Base-by-base conservation (phyloP, 139 green algal genomes). In the Coelastrella sp. region DNA sequence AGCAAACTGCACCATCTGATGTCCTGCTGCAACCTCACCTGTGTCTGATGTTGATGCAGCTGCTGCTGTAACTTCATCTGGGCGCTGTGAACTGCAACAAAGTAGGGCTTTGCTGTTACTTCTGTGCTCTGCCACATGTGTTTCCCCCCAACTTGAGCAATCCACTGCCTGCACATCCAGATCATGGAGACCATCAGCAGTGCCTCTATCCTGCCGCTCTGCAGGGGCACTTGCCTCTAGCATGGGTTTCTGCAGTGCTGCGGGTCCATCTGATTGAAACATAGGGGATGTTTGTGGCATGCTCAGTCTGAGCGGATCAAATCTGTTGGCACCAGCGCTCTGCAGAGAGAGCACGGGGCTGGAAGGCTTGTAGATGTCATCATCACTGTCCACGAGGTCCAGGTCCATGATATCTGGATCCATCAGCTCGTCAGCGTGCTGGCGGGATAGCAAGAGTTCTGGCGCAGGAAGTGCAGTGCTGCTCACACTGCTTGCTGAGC, bases 351-450 rank as follows among this genome's bases (percentile, higher is more conserved):
- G 11, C 37, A 77, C 59, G 59, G 59, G 35, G 23, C 59, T 84
- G 19, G 38, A 21, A 32, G 75, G 59, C 38, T 30, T 25, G 27
- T 66, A 19, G 19, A 35, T 37, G 59, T 84, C 78, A 17, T 75
- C 60, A 75, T 64, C 53, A 7, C 23, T 8, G 32, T 80, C 35
- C 9, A 76, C 43, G 1, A 76, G 60, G 78, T 84, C 78, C 4
- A 76, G 60, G 60, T 84, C 78, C 13, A 62, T 57, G 34, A 72
- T 40, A 23, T 84, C 57, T n/a, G 53, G 75, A 62, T 83, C 51
- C 38, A 72, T 68, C 27, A 68, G 35, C 17, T 64, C 53, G 30
- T 32, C 7, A 27, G 17, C 53, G 30, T 8, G 7, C 34, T 84
- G 37, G 15, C 37, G 23, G 19, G 53, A 57, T 35, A 82, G 53